Conservation (phyloP, 495 filamentous ascomycete genomes). For the Penicillium lividum region DNA sequence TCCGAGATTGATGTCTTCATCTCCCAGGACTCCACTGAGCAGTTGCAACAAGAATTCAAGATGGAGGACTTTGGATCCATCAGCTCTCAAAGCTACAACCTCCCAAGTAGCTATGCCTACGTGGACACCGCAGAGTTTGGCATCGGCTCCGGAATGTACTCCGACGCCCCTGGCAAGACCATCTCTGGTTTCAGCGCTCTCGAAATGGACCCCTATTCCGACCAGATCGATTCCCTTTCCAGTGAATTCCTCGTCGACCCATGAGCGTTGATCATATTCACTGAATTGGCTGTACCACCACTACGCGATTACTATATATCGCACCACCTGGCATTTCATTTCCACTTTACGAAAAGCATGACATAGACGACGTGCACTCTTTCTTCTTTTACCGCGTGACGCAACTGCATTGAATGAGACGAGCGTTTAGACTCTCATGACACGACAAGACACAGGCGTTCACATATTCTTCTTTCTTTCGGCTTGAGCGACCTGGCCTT, state of each 20-base stretch:
- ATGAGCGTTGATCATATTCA: slow-evolving; percentile 8
- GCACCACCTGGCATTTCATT: slow-evolving; percentile 10
- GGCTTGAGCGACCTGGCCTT: slow-evolving; percentile 12
- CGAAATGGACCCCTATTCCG: slow-evolving; percentile 38
- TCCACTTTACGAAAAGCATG: slow-evolving; percentile 13
- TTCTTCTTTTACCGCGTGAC: slow-evolving; percentile 21
- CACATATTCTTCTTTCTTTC: slow-evolving; percentile 20
- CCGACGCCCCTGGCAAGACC: slow-evolving; percentile 36
- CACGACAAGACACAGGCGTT: slow-evolving; percentile 18
- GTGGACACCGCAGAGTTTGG: slow-evolving; percentile 36
- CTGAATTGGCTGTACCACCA: slow-evolving; percentile 10
- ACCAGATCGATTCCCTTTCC: slow-evolving; percentile 30
- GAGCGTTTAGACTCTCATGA: slow-evolving; percentile 32
- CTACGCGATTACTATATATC: not conserved
- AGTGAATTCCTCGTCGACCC: slow-evolving; percentile 32
- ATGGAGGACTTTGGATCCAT: slow-evolving; percentile 24
- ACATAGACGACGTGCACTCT: slow-evolving; percentile 18
- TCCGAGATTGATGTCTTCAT: slow-evolving; percentile 52
- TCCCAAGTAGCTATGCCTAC: slow-evolving; percentile 17
- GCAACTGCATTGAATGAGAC: slow-evolving; percentile 26
- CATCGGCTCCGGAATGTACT: slow-evolving; percentile 37
- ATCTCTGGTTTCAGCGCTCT: slow-evolving; percentile 31
- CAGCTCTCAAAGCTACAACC: slow-evolving; percentile 34
- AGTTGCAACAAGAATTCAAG: slow-evolving; percentile 37
- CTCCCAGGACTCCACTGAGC: slow-evolving; percentile 38